Base-by-base conservation (phyloP, 2,329 filamentous ascomycete genomes). In the Ophiostoma himal-ulmi region DNA sequence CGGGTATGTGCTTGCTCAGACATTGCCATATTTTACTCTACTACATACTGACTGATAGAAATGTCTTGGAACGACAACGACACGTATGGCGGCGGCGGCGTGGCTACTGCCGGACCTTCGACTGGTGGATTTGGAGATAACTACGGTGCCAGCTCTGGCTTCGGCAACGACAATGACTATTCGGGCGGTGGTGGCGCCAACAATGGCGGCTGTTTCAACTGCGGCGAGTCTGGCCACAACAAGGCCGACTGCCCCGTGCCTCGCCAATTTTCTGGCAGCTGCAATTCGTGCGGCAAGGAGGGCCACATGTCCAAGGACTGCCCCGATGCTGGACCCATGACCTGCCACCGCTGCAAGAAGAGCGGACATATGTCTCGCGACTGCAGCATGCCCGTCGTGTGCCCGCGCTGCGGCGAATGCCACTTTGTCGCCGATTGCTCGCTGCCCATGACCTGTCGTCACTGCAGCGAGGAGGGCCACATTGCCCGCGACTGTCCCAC, bases 51-150 rank as follows among this genome's bases (percentile, higher is more conserved):
- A 62, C 57, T 34, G 26, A 34, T 5, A 62, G 26, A 62, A 8
- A 88, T 91, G 52, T 88, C 88, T 88, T 89, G 90, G 81, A 90
- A 91, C 74, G 91, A 83, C n/a, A 22, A 26, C 10, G 54, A 60
- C 26, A 22, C 36, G n/a, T 44, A 30, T 14, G 65, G 52, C 54
- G 54, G 37, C 8, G 70, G 57, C 22, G 67, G 41, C 4, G 54
- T 67, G 36, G 69, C 52, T 20, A 34, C 54, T 1, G 44, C 30
- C 8, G 22, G 34, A 7, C 26, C 36, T 10, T 14, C 20, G 17
- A 2, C 34, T 13, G 41, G 14, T n/a, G 41, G 39, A n/a, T 69
- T 71, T 39, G 71, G 68, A 14, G 70, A 52, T 37, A 69, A 44
- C n/a, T 68, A 22, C 26, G 44, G 44, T n/a, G 13, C 36, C 7